Percentiles rank a stretch among this genome's conserved stretches.
Evolutionary conservation across 2,329 filamentous ascomycete genomes (phyloP).

Genomic region (Aureobasidium subglaciale): DNA sequence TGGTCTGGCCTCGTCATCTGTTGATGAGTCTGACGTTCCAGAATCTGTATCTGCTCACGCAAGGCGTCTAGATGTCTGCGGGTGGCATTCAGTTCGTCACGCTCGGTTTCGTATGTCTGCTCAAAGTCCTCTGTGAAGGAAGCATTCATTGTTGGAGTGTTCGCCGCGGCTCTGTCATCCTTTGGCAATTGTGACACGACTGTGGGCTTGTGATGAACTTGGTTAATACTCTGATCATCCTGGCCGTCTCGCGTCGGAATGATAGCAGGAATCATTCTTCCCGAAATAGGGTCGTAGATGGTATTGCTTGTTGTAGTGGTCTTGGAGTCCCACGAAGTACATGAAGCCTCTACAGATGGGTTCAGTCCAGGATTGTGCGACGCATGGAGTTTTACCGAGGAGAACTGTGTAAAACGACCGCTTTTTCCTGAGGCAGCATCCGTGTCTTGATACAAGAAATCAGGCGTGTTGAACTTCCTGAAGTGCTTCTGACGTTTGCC

Average conservation of each 20-base stretch:
- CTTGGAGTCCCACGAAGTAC: slow-evolving; percentile 27
- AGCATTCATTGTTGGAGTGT: neutral
- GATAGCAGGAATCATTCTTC: slow-evolving; percentile 27
- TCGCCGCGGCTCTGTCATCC: neutral
- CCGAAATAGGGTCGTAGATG: slow-evolving; percentile 33
- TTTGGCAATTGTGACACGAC: neutral
- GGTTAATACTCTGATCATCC: neutral
- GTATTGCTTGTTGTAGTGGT: slow-evolving; percentile 24
- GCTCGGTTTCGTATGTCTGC: neutral
- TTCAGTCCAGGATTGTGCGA: slow-evolving; percentile 13
- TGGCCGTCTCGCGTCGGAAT: too few relatives aligned
- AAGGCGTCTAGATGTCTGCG: slow-evolving; percentile 5
- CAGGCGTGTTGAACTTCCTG: slow-evolving; percentile 22
- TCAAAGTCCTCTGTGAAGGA: neutral
- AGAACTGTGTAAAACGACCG: neutral
- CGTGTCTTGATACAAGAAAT: neutral
- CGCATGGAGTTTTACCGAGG: slow-evolving; percentile 14
- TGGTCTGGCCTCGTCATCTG: neutral
- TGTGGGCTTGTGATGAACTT: neutral
- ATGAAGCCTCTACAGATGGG: slow-evolving; percentile 13
- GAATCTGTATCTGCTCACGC: slow-evolving; percentile 5
- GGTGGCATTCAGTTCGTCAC: slow-evolving; percentile 1
- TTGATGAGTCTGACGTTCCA: slow-evolving; percentile 7
- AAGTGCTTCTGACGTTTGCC: slow-evolving; percentile 33
- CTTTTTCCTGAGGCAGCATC: neutral